These are phyloP conservation scores for Mucor irregularis DNA, from an alignment of 371 early-diverging fungal species.

Conservation along the genomic window DNA sequence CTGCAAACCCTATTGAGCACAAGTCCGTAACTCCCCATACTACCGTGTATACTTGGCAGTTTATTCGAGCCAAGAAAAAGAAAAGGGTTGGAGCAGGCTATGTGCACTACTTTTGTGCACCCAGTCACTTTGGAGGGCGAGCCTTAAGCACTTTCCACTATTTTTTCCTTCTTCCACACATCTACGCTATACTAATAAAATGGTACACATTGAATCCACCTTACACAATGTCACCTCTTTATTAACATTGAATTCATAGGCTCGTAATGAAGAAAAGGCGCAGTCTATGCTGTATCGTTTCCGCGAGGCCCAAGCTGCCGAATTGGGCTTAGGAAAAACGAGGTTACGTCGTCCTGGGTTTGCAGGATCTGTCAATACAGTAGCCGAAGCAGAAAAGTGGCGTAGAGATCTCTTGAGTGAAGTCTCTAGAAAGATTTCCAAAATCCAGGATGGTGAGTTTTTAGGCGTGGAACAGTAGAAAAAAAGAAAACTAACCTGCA, in stretches of 20 bases:
- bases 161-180: too few species aligned
- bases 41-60: too few species aligned
- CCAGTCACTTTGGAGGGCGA: too few species aligned
- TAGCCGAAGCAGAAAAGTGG: conserved; percentile 89
- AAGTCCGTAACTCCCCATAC: too few species aligned
- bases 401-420: conserved; percentile 86
- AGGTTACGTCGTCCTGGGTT: conserved; percentile 76
- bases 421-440: conserved; percentile 83
- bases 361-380: conserved; percentile 66
- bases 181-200: too few species aligned
- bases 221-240: too few species aligned
- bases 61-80: too few species aligned
- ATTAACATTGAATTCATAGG: conserved; percentile 59
- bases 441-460: conserved; percentile 90
- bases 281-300: conserved; percentile 98
- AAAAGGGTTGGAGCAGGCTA: too few species aligned
- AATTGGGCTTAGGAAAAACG: conserved; percentile 70
- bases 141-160: too few species aligned
- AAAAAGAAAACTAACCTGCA: background rate
- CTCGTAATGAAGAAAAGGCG: conserved; percentile 96
- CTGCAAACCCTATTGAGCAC: too few species aligned
- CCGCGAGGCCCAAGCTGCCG: conserved; percentile 89
- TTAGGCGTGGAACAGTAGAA: too few species aligned
- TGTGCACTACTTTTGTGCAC: too few species aligned
- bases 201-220: conserved; percentile 2